A percentile compares a stretch with the other conserved stretches of the same genome.
Evolutionary conservation across 2,329 filamentous ascomycete genomes (phyloP).

Genomic region (Nemania sp.): DNA sequence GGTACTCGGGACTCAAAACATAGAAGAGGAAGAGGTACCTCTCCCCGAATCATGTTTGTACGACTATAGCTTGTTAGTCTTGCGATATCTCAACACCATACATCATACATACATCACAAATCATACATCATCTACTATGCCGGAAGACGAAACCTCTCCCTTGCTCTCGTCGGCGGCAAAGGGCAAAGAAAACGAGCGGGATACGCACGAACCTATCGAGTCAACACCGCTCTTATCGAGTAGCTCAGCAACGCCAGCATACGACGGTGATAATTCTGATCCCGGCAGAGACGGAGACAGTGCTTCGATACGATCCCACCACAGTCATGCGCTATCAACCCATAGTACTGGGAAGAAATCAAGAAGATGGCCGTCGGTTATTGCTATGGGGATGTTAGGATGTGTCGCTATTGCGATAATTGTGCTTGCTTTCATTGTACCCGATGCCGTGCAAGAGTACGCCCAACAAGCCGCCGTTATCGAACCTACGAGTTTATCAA

Average conservation of each 20-base stretch:
- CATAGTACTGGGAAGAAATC: constrained; percentile 54
- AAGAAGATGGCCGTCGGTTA: constrained; percentile 80
- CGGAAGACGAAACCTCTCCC: constrained; percentile 32
- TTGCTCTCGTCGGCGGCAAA: constrained; percentile 45
- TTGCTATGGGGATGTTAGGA: constrained; percentile 77
- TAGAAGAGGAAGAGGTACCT: background rate
- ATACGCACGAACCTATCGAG: constrained; percentile 52
- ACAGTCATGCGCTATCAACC: constrained; percentile 42
- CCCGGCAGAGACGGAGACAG: constrained; percentile 49
- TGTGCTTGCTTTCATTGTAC: constrained; percentile 82
- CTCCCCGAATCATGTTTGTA: constrained; percentile 23
- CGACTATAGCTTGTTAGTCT: constrained; percentile 22
- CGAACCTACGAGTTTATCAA: constrained; percentile 83
- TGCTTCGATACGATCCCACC: constrained; percentile 50
- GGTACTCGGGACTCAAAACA: background rate
- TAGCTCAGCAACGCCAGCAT: constrained; percentile 53
- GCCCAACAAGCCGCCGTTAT: constrained; percentile 85
- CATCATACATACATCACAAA: too few species aligned
- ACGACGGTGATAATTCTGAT: constrained; percentile 54
- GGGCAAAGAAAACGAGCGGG: constrained; percentile 43
- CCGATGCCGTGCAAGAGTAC: constrained; percentile 85
- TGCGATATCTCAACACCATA: constrained; percentile 3
- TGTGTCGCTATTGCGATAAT: constrained; percentile 75
- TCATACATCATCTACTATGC: constrained; percentile 32
- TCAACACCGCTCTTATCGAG: constrained; percentile 65